A percentile compares a stretch with the other conserved stretches of the same genome.
Conservation (phyloP, 2,329 filamentous ascomycete genomes). For the Aspergillus quadrilineatus region DNA sequence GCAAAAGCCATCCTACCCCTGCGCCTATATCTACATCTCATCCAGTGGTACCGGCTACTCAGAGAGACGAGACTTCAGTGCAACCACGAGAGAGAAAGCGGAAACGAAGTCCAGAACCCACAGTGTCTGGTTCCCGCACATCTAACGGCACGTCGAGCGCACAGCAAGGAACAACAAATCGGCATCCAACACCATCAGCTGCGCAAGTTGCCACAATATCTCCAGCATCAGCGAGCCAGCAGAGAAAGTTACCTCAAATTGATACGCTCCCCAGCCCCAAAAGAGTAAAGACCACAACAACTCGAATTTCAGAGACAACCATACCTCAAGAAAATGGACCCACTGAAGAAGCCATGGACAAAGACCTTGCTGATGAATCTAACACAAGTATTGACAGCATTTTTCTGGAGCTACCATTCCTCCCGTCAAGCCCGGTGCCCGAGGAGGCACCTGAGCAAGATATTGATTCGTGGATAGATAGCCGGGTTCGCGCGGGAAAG, state of each 20-base stretch:
- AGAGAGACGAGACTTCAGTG: background rate
- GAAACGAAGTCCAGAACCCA: constrained; percentile 19
- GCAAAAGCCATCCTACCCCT: constrained; percentile 3
- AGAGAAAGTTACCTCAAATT: background rate
- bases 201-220: background rate
- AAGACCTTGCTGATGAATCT: background rate
- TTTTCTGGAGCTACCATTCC: constrained; percentile 34
- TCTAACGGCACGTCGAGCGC: background rate
- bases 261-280: background rate
- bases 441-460: constrained; percentile 25
- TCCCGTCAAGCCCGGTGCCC: constrained; percentile 24
- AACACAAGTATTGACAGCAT: constrained; percentile 21
- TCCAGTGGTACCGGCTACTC: background rate
- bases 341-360: background rate
- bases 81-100: constrained; percentile 21
- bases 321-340: background rate
- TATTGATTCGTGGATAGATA: constrained; percentile 43
- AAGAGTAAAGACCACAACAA: background rate
- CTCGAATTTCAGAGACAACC: background rate
- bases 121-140: background rate
- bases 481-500: constrained; percentile 30
- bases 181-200: background rate
- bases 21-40: constrained; percentile 8
- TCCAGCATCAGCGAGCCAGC: background rate
- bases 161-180: constrained; percentile 9